Percentiles rank a stretch among this genome's conserved stretches.
phyloP scores from a whole-genome alignment of 2,329 filamentous ascomycete genomes.

The Aspergillus oerlinghausenensis region DNA sequence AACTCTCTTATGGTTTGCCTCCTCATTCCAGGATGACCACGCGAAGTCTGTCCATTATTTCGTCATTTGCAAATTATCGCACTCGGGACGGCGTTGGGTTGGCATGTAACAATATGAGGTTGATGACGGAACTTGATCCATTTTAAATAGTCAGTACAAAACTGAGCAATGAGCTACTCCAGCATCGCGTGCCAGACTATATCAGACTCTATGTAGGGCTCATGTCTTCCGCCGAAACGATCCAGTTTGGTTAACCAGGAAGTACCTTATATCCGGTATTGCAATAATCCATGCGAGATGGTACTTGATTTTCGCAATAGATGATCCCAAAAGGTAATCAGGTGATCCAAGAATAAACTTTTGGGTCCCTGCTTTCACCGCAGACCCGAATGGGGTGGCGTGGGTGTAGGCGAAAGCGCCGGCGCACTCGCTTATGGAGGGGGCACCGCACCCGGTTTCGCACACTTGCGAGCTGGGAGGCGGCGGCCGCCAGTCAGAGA shows the following conservation, averaged over 20 bases:
- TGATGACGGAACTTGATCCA: constrained; percentile 6
- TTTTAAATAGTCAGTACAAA: constrained; percentile 17
- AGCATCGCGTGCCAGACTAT: neutral
- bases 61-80: constrained; percentile 11
- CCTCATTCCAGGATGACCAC: constrained; percentile 3
- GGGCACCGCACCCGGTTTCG: constrained; percentile 7
- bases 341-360: neutral
- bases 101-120: constrained; percentile 18
- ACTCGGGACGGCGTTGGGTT: constrained; percentile 22
- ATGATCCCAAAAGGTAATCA: neutral
- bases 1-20: constrained; percentile 4
- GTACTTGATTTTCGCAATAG: too few relatives aligned
- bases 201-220: neutral
- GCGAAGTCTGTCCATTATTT: constrained; percentile 7
- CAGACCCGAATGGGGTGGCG: constrained; percentile 22
- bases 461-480: constrained; percentile 8
- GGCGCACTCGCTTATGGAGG: constrained; percentile 16
- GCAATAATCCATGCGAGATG: too few relatives aligned
- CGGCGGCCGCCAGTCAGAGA: constrained; percentile 1
- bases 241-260: neutral
- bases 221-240: neutral
- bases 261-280: neutral
- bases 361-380: constrained; percentile 13
- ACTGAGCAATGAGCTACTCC: neutral
- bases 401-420: constrained; percentile 22